Evolutionary conservation across 2,329 filamentous ascomycete genomes (phyloP).

Genomic region (Trichoderma citrinoviride): DNA sequence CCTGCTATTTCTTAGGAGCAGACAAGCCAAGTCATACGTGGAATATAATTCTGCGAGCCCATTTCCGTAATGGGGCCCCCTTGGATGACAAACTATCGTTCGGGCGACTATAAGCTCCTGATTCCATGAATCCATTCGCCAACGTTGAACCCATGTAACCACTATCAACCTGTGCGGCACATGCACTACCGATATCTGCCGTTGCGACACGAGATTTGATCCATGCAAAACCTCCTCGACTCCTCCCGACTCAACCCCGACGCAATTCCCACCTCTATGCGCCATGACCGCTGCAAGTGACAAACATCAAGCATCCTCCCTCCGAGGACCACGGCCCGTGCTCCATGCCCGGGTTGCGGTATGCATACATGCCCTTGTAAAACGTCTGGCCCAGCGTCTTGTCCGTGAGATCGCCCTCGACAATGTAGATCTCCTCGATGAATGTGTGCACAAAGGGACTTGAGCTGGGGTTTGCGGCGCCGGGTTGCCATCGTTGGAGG

Average conservation of each 20-base stretch:
- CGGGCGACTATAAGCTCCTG: not conserved
- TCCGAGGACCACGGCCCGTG: conserved; percentile 39
- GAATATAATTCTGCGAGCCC: conserved; percentile 2
- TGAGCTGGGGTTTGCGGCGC: conserved; percentile 27
- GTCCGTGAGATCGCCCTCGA: conserved; percentile 38
- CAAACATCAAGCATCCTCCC: conserved; percentile 35
- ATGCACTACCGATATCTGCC: not conserved
- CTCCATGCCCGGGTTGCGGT: conserved; percentile 40
- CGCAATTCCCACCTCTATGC: too few relatives aligned
- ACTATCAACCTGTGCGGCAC: too few relatives aligned
- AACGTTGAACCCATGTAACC: not conserved
- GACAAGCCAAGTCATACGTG: conserved; percentile 5
- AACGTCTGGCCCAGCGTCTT: conserved; percentile 32
- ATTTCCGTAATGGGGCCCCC: not conserved
- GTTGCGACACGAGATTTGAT: not conserved
- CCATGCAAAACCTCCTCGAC: not conserved
- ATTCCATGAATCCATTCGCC: not conserved
- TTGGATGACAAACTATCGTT: not conserved
- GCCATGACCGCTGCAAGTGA: conserved; percentile 3
- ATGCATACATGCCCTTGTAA: conserved; percentile 39
- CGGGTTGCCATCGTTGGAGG: conserved; percentile 39
- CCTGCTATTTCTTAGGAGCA: not conserved
- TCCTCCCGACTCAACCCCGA: not conserved
- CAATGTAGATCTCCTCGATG: conserved; percentile 40
- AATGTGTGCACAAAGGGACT: conserved; percentile 37